Evolutionary conservation across 2,329 filamentous ascomycete species (phyloP), one percentile per base, ranked within the genome.

Genomic region (Aureobasidium zeae): DNA sequence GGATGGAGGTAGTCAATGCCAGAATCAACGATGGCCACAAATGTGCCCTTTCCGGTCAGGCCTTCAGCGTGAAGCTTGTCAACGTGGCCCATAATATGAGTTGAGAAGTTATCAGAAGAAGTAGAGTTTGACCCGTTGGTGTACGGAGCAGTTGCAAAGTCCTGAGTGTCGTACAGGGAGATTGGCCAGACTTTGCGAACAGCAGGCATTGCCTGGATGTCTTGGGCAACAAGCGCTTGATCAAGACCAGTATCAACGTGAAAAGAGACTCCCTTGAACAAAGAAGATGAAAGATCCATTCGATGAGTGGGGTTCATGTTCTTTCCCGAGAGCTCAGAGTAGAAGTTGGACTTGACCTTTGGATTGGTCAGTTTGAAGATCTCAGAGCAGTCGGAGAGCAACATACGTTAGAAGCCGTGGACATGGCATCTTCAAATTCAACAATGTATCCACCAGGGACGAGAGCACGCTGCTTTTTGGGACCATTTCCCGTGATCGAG

Each of bases 1-100:
- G 76, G 73, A 52, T 82, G 77, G 1, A 63, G 68, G 54, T 80
- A 81, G 55, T 82, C 78, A 35, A 79, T 57, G 9, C 65, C 65
- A 15, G 57, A 61, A 47, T 69, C 64, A 32, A 70, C 56, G 21
- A 71, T 55, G 4, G 58, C 68, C 13, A 73, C 58, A 16, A 61
- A 62, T 21, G 69, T 53, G 1, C 69, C 68, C 29, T 66, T 62
- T 15, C 70, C 70, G 2, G 63, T 69, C n/a, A 67, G 56, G 6
- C 69, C 68, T 22, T 61, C 55, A 3, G 58, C 62, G 10, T 64
- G 65, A n/a, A 71, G 57, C 36, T 52, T 54, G 25, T 62, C 56
- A 6, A 62, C 53, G 13, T 60, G 57, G 7, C 57, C 59, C 54
- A 59, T 57, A 13, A 59, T 51, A 36, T 62, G 59, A 2, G 58